Conservation (phyloP, 129 eudicot genomes). For the Artemisia argyi region DNA sequence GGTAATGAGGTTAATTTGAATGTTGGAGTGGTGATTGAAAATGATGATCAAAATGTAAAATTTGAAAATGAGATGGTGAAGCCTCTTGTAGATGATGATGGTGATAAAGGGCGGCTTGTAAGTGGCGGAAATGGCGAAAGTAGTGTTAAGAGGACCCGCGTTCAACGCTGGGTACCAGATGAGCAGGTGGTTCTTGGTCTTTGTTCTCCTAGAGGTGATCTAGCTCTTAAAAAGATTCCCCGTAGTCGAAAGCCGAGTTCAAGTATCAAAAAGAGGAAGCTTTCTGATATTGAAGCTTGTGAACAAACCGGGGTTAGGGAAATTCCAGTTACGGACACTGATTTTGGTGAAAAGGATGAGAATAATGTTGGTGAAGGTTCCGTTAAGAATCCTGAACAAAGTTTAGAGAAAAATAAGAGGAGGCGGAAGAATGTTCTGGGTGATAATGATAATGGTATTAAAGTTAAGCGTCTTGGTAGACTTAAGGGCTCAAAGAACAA, state of each 20-base stretch:
- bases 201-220: neutral
- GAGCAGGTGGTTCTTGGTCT: constrained; percentile 29
- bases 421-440: no score
- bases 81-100: neutral
- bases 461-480: neutral
- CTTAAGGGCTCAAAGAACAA: no score
- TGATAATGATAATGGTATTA: no score
- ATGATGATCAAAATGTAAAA: constrained; percentile 8
- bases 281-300: constrained; percentile 5
- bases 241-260: no score
- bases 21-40: constrained; percentile 18
- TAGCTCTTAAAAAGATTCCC: neutral
- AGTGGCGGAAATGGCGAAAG: constrained; percentile 4
- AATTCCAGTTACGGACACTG: neutral
- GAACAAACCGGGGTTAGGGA: neutral
- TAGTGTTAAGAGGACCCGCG: neutral
- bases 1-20: constrained; percentile 25
- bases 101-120: constrained; percentile 12
- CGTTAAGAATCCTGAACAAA: no score
- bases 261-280: constrained; percentile 23
- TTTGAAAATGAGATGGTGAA: neutral
- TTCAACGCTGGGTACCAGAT: neutral
- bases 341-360: neutral
- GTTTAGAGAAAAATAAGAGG: no score
- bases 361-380: no score